Conservation (phyloP, 1,284 basidiomycete species). For the Papiliotrema flavescens region DNA sequence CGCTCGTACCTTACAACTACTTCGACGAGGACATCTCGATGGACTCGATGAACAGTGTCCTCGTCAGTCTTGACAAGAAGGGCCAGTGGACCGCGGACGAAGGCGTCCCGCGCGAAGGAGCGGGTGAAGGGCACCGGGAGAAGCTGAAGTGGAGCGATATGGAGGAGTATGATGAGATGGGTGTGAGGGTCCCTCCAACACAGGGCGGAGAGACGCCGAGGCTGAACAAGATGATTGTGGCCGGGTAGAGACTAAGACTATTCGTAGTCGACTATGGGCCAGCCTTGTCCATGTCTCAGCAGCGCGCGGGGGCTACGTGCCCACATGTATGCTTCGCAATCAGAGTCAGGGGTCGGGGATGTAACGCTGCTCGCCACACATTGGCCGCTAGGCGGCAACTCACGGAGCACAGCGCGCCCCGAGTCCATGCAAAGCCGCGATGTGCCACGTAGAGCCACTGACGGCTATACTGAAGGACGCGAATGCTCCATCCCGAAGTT, state of each 20-base stretch:
- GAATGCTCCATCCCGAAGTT: too few species aligned
- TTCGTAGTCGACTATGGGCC: not conserved
- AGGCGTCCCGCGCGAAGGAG: not conserved
- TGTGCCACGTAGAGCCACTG: too few species aligned
- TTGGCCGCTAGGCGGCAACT: too few species aligned
- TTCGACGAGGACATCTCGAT: constrained; percentile 61
- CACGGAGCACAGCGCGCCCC: too few species aligned
- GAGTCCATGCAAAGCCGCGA: too few species aligned
- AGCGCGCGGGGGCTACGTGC: not conserved
- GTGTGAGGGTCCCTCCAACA: not conserved
- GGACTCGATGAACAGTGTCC: constrained; percentile 20
- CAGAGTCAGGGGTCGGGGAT: too few species aligned
- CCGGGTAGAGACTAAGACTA: not conserved
- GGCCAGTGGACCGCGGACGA: constrained; percentile 8
- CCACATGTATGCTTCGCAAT: too few species aligned
- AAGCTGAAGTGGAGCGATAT: constrained; percentile 3
- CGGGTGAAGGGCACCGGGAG: not conserved
- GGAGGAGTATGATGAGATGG: constrained; percentile 4
- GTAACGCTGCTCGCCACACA: too few species aligned
- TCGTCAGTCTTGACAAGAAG: not conserved
- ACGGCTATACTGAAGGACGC: too few species aligned
- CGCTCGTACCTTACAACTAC: constrained; percentile 62
- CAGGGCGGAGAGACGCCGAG: not conserved
- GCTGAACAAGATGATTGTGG: not conserved
- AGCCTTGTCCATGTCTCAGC: not conserved